phyloP scores from a whole-genome alignment of 495 filamentous ascomycete genomes.

The Aspergillus asperescens region DNA sequence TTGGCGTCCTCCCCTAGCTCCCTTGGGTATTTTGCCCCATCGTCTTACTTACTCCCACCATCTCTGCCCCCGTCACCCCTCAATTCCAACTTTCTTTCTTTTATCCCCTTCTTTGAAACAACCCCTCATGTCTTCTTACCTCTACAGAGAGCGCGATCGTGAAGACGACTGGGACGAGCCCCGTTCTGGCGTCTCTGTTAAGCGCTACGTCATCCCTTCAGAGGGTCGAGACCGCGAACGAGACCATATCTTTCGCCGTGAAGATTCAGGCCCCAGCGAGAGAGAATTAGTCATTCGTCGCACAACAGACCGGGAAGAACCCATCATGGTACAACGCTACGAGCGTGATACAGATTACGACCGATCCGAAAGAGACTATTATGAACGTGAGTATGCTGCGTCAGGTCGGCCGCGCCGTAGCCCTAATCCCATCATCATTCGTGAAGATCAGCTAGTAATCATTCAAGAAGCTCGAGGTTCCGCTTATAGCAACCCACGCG shows the following conservation, averaged over 20 bases:
- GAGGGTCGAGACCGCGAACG: constrained; percentile 42
- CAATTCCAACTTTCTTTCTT: neutral
- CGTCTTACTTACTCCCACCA: neutral
- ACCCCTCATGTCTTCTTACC: constrained; percentile 43
- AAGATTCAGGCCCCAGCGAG: constrained; percentile 33
- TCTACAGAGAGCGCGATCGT: constrained; percentile 40
- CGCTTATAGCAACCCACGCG: constrained; percentile 58
- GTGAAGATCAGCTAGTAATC: constrained; percentile 66
- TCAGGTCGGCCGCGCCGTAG: constrained; percentile 53
- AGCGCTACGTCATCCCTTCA: constrained; percentile 46
- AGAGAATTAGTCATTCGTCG: constrained; percentile 47
- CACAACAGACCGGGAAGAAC: constrained; percentile 42
- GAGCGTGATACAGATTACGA: constrained; percentile 45
- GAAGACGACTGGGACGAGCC: constrained; percentile 44
- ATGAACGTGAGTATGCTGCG: constrained; percentile 46
- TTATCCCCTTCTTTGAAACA: neutral
- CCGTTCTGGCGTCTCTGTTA: constrained; percentile 39
- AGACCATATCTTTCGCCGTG: constrained; percentile 36
- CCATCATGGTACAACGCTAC: constrained; percentile 35
- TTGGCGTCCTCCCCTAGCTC: neutral
- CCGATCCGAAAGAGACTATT: constrained; percentile 52
- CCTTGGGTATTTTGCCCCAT: neutral
- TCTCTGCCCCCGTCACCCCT: neutral
- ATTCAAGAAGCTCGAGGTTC: constrained; percentile 68
- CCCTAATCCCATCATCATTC: constrained; percentile 62